Percentiles rank a stretch among this genome's conserved stretches.
These are phyloP conservation scores for Chlamydomonas schloesseri DNA, from an alignment of 139 green algal genomes.

Conservation along the genomic window DNA sequence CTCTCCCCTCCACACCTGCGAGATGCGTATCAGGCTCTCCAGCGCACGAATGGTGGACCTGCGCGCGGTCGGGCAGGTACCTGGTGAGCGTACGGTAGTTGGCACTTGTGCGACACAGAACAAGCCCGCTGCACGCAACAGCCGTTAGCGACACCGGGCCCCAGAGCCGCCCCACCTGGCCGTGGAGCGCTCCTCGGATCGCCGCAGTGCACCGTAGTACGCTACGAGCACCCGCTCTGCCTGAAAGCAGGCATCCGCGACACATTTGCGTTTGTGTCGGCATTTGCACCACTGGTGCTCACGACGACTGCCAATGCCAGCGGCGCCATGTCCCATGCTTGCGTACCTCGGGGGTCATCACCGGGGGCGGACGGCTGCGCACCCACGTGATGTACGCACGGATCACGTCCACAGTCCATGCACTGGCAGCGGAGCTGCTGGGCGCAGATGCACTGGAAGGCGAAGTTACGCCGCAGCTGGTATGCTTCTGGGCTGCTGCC, in stretches of 20 bases:
- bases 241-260: no score
- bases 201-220: conserved; percentile 83
- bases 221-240: conserved; percentile 65
- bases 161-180: conserved; percentile 29
- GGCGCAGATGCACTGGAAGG: background rate
- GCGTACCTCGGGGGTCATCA: conserved; percentile 65
- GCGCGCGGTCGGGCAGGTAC: no score
- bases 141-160: no score
- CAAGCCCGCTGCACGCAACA: no score
- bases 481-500: no score
- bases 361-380: conserved; percentile 59
- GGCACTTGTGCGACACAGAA: no score
- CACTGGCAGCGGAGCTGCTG: background rate
- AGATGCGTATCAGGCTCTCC: conserved; percentile 87
- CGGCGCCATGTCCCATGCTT: conserved; percentile 24
- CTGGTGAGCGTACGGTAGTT: no score
- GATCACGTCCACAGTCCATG: conserved; percentile 77
- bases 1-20: no score
- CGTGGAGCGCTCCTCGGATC: conserved; percentile 41
- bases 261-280: no score
- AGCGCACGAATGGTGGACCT: conserved; percentile 86
- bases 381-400: conserved; percentile 84
- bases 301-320: no score
- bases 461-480: background rate
- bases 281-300: no score